Evolutionary conservation across 352 stramenopile genomes (phyloP), one percentile per base, ranked within the genome.

Genomic region (Globisporangium viniferum): DNA sequence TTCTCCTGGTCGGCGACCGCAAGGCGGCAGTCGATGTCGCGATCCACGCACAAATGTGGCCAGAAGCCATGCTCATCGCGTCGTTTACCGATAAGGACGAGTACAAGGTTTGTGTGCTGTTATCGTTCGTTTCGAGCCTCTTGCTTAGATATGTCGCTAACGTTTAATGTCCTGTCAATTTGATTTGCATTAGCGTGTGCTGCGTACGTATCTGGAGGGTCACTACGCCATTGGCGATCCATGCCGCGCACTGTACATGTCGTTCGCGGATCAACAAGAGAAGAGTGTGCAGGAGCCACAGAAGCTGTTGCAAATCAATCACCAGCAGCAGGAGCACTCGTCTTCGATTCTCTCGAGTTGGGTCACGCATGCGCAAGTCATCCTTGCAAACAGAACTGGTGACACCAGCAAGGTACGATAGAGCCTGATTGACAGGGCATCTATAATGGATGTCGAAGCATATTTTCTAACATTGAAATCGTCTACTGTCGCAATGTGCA

Each of bases 51-150:
- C 82, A 95, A 44, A 91, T 96, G 83, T 96, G 89, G 89, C 82
- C 89, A 0, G 86, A 96, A 72, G 89, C 89, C 2, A 94, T 96
- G 78, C 74, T 96, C 2, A 91, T 96, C 53, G 87, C 82, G 33
- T 94, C 86, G 7, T 93, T 93, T 69, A 93, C 86, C 0, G 86
- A 91, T 68, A 92, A 92, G 31, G 87, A 94, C 49, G 82, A 93
- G 66, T 96, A 95, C 76, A 93, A 86, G 73, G 81, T 71, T 57
- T 9, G 58, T 49, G 10, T 46, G 44, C 20, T 20, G n/a, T 29
- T 10, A 3, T 59, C n/a, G 15, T 48, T 20, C 14, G 0, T 10
- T 51, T 51, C 18, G 44, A 46, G 12, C 5, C 39, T 46, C 15
- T 46, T 46, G 10, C 10, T 14, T 14, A 20, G 39, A 7, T 60